Percentiles rank a stretch among this genome's conserved stretches.
Conservation (phyloP, 495 filamentous ascomycete genomes). For the Friedmanniomyces simplex region DNA sequence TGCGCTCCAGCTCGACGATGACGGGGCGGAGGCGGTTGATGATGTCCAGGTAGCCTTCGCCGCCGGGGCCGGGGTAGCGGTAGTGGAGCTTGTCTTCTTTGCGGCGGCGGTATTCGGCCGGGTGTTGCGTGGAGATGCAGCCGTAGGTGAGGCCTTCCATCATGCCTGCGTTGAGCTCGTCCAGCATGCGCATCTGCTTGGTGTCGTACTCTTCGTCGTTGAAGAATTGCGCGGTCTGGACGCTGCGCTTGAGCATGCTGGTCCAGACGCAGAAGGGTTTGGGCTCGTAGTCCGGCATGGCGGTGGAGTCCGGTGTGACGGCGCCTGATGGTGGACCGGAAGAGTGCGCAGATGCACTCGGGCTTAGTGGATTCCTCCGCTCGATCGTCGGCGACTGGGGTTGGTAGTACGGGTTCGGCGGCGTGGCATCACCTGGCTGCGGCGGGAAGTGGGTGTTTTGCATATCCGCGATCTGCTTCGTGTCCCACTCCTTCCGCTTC, state of each 20-base stretch:
- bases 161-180: conserved; percentile 82
- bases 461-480: conserved; percentile 63
- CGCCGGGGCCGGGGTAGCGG: conserved; percentile 87
- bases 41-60: conserved; percentile 92
- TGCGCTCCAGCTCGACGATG: conserved; percentile 92
- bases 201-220: conserved; percentile 95
- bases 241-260: conserved; percentile 81
- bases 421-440: conserved; percentile 76
- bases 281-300: conserved; percentile 44
- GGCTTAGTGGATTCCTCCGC: neutral
- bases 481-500: conserved; percentile 65
- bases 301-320: conserved; percentile 8
- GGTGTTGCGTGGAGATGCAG: conserved; percentile 64
- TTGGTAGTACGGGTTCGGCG: conserved; percentile 78
- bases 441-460: conserved; percentile 68
- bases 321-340: conserved; percentile 22
- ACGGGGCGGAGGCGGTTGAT: conserved; percentile 92
- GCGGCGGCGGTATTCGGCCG: conserved; percentile 67
- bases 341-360: neutral
- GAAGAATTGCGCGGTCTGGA: conserved; percentile 77
- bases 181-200: conserved; percentile 96
- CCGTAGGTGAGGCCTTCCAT: conserved; percentile 94
- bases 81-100: conserved; percentile 78
- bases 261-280: conserved; percentile 99
- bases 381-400: conserved; percentile 18